Base-by-base conservation (phyloP, 352 stramenopile species). In the Pythium sp. region DNA sequence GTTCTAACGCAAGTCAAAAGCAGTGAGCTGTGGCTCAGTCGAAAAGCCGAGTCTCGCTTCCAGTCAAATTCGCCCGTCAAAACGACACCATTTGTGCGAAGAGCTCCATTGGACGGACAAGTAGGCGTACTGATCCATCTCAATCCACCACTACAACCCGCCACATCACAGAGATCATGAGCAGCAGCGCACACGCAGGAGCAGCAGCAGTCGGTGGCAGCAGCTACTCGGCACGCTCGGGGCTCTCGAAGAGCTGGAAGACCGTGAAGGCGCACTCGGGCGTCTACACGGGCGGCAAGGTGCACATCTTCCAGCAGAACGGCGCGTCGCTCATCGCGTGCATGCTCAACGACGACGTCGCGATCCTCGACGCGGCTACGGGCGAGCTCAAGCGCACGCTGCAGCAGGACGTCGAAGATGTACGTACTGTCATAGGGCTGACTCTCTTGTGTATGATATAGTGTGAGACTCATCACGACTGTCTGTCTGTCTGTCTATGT, bases 261-360 rank as follows among this genome's bases (percentile, higher is more conserved):
- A 82, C 83, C 6, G 78, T 93, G 56, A 91, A 91, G 68, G 80
- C 80, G 11, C 87, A 94, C 66, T 77, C 83, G 18, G 87, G 87
- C 58, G 84, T 95, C 58, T 95, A 89, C 75, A 94, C 87, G 14
- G 87, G 87, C 60, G 87, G 87, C 66, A 95, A 95, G 67, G 83
- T 89, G 30, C 72, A 93, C 72, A 60, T 93, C 28, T 86, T 89
- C 59, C 43, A 75, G 30, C 41, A 70, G 18, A 58, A 62, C 38
- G 77, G 78, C 57, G 53, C 67, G 49, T 72, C 71, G 0, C 74
- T 86, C 32, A 72, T 95, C 51, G 87, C 85, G 24, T 93, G 87
- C 34, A 89, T 95, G 83, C 74, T 95, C 32, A 84, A 95, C 62
- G 86, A 95, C 57, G 87, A 95, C 72, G 77, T 95, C 24, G 87